A percentile compares a stretch with the other conserved stretches of the same genome.
Conservation (phyloP, 2,329 filamentous ascomycete genomes). For the Cadophora gregata region DNA sequence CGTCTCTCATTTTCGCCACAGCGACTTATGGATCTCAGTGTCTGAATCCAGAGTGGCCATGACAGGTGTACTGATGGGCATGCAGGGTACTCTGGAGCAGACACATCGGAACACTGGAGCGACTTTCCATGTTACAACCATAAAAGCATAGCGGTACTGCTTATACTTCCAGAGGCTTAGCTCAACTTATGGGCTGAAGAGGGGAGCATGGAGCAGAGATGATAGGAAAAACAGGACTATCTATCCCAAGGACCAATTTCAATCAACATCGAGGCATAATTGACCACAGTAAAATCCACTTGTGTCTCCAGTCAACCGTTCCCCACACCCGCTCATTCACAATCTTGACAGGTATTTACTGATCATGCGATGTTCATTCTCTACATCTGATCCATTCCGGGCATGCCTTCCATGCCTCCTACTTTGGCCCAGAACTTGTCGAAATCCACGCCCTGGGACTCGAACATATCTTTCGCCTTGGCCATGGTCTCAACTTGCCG, state of each 20-base stretch:
- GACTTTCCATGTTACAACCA: too few relatives aligned
- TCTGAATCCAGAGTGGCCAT: not conserved
- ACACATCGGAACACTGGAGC: not conserved
- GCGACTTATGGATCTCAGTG: not conserved
- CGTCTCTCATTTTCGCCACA: not conserved
- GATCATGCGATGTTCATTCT: not conserved
- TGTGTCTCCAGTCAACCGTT: not conserved
- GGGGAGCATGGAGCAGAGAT: not conserved
- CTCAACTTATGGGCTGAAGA: not conserved
- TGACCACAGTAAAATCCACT: not conserved
- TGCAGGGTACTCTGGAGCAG: not conserved
- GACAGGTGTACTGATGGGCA: not conserved
- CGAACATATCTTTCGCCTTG: conserved; percentile 78
- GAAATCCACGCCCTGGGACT: conserved; percentile 79
- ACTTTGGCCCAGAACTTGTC: conserved; percentile 78
- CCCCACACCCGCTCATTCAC: not conserved
- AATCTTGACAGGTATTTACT: not conserved
- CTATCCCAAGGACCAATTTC: not conserved
- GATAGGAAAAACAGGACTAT: not conserved
- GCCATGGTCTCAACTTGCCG: conserved; percentile 74
- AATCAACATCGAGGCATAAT: too few relatives aligned
- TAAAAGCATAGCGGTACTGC: too few relatives aligned
- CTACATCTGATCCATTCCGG: conserved; percentile 51
- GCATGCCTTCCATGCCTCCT: conserved; percentile 63
- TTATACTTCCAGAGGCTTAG: not conserved